Conservation (phyloP, 768 basidiomycete genomes). For the Nevesoporus exiguus region DNA sequence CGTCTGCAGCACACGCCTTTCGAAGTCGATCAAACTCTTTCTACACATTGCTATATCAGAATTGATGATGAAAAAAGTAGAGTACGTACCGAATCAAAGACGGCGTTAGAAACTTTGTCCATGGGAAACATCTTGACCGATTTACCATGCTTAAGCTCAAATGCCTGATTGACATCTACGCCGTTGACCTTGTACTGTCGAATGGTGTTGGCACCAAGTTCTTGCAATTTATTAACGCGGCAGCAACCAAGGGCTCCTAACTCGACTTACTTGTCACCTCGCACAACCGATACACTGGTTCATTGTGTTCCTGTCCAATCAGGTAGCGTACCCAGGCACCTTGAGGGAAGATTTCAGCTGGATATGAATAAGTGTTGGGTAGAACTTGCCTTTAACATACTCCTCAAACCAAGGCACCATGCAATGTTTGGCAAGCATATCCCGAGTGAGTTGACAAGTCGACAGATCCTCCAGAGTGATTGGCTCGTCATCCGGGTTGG, state of each 20-base stretch:
- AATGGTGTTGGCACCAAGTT: slow-evolving; percentile 46
- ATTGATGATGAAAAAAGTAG: not conserved
- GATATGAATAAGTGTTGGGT: not conserved
- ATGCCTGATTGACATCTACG: slow-evolving; percentile 54
- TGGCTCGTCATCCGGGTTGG: slow-evolving; percentile 43
- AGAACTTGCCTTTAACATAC: slow-evolving; percentile 62
- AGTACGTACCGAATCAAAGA: slow-evolving; percentile 56
- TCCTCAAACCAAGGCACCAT: slow-evolving; percentile 84
- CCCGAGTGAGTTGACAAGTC: slow-evolving; percentile 61
- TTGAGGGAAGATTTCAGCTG: slow-evolving; percentile 28
- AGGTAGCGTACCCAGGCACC: slow-evolving; percentile 86
- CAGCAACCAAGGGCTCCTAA: not conserved
- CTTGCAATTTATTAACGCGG: slow-evolving; percentile 33
- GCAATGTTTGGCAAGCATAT: slow-evolving; percentile 66
- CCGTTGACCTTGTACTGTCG: slow-evolving; percentile 76
- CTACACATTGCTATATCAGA: slow-evolving; percentile 36
- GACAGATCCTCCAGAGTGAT: slow-evolving; percentile 57
- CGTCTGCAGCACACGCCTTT: slow-evolving; percentile 44
- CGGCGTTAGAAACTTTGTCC: slow-evolving; percentile 82
- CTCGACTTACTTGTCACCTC: slow-evolving; percentile 66
- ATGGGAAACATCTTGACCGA: slow-evolving; percentile 61
- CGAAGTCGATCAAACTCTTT: slow-evolving; percentile 68
- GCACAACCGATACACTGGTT: slow-evolving; percentile 77
- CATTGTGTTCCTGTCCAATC: slow-evolving; percentile 58
- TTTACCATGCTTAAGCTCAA: slow-evolving; percentile 78